Percentiles rank a stretch among this genome's conserved stretches.
These are phyloP conservation scores for Candida boleticola DNA, from an alignment of 805 yeast genomes.

Conservation along the genomic window DNA sequence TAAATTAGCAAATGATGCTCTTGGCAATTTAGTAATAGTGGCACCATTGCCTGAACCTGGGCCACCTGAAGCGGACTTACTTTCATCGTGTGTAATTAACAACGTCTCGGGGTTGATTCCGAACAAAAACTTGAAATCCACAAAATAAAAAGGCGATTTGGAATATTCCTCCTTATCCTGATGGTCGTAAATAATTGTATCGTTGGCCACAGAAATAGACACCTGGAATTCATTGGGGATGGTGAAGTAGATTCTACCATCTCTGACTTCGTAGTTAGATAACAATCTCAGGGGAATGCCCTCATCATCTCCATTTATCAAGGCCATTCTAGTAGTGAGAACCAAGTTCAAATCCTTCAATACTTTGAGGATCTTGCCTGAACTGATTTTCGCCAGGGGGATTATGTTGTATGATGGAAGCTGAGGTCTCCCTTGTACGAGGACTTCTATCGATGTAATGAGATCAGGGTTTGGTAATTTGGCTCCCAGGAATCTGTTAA, in stretches of 20 bases:
- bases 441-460: slow-evolving; percentile 81
- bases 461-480: slow-evolving; percentile 91
- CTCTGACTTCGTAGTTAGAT: slow-evolving; percentile 55
- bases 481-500: slow-evolving; percentile 79
- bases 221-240: slow-evolving; percentile 63
- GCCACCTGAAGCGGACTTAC: slow-evolving; percentile 11
- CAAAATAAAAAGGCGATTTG: slow-evolving; percentile 67
- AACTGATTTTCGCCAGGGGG: slow-evolving; percentile 47
- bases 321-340: slow-evolving; percentile 71
- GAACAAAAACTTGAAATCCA: slow-evolving; percentile 70
- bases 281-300: slow-evolving; percentile 61
- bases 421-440: slow-evolving; percentile 73
- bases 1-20: slow-evolving; percentile 35
- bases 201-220: slow-evolving; percentile 68
- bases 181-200: slow-evolving; percentile 42
- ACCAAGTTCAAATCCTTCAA: slow-evolving; percentile 69
- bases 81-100: slow-evolving; percentile 27
- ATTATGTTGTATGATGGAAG: slow-evolving; percentile 63
- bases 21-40: slow-evolving; percentile 27
- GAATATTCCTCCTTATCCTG: slow-evolving; percentile 42
- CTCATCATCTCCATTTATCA: slow-evolving; percentile 38
- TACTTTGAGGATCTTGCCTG: slow-evolving; percentile 56
- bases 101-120: slow-evolving; percentile 39
- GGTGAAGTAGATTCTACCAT: slow-evolving; percentile 73
- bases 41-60: slow-evolving; percentile 7